phyloP scores from a whole-genome alignment of 2,329 filamentous ascomycete species.

The Paramyrothecium sp. region DNA sequence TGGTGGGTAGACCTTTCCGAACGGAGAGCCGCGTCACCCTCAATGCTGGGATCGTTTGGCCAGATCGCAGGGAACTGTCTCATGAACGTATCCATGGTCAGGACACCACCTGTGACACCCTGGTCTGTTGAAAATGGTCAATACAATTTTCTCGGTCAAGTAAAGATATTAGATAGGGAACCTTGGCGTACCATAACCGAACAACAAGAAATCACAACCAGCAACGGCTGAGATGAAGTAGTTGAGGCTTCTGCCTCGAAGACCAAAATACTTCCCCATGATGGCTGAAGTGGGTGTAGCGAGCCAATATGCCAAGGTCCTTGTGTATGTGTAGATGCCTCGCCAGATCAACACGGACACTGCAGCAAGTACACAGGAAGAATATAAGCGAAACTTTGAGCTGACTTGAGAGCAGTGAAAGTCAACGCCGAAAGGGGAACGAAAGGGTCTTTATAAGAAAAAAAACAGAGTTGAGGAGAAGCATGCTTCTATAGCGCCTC shows the following conservation, averaged over 20 bases:
- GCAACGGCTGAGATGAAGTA: constrained; percentile 69
- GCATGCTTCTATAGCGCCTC: background rate
- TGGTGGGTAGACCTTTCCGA: constrained; percentile 49
- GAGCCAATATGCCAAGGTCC: background rate
- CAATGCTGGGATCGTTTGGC: constrained; percentile 36
- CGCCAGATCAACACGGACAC: background rate
- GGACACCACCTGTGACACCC: constrained; percentile 72
- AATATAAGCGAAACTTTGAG: background rate
- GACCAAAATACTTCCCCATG: constrained; percentile 57
- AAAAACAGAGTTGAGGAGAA: background rate
- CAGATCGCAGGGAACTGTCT: constrained; percentile 54
- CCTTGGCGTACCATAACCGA: constrained; percentile 47
- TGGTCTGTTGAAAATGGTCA: constrained; percentile 54
- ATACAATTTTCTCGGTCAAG: constrained; percentile 10
- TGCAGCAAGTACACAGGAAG: background rate
- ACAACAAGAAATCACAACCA: constrained; percentile 68
- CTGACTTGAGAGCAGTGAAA: background rate
- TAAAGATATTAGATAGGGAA: background rate
- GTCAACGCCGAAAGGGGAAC: background rate
- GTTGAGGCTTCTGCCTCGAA: constrained; percentile 64
- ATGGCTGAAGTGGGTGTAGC: constrained; percentile 6
- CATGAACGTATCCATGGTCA: constrained; percentile 64
- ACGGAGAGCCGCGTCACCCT: constrained; percentile 20
- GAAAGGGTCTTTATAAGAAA: background rate
- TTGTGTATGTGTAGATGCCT: background rate